Conservation (phyloP, 176 grass and related monocot species). For the Aegilops umbellulata region DNA sequence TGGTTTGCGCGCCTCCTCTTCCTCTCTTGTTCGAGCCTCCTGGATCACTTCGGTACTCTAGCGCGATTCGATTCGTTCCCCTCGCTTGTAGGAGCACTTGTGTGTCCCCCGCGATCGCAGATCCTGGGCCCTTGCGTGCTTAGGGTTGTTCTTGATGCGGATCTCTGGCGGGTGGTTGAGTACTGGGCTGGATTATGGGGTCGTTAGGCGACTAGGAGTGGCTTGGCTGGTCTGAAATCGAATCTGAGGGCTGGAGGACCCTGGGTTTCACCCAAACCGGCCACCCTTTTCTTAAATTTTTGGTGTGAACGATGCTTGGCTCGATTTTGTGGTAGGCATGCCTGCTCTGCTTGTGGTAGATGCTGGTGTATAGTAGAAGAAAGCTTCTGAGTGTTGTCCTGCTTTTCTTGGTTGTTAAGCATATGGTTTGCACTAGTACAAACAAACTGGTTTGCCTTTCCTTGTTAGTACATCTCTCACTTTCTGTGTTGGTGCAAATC, state of each 20-base stretch:
- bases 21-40: background rate
- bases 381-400: background rate
- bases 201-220: background rate
- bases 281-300: background rate
- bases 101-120: background rate
- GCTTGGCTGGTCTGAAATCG: background rate
- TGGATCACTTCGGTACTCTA: background rate
- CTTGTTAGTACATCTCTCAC: background rate
- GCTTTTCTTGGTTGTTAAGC: background rate
- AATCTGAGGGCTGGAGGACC: background rate
- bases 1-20: background rate
- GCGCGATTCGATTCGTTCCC: background rate
- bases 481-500: background rate
- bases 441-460: background rate
- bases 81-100: background rate
- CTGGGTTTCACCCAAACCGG: background rate
- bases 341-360: background rate
- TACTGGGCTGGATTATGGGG: background rate
- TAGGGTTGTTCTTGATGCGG: background rate
- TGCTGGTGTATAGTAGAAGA: background rate
- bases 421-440: background rate
- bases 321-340: slow-evolving; percentile 15
- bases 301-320: background rate
- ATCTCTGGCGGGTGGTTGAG: no score
- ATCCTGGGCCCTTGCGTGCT: background rate